Conservation (phyloP, 345 rosid species). For the Alliaria petiolata region DNA sequence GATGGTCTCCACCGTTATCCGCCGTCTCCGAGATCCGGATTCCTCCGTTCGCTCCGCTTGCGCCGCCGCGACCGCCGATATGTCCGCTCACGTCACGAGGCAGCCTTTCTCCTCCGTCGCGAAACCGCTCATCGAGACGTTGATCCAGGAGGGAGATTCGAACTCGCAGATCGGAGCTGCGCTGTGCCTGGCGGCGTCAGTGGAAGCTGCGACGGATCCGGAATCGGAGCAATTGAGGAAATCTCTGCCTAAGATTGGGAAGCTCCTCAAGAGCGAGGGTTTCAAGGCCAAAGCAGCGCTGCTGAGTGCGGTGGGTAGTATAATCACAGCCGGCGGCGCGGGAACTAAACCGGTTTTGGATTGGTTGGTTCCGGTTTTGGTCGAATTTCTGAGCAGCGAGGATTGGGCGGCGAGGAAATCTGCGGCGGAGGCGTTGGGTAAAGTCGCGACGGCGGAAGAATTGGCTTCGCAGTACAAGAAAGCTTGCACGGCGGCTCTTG, state of each 20-base stretch:
- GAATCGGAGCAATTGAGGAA: slow-evolving; percentile 65
- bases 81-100: slow-evolving; percentile 55
- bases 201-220: slow-evolving; percentile 73
- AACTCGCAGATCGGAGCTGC: slow-evolving; percentile 92
- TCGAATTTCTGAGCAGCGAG: slow-evolving; percentile 66
- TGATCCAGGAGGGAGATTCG: slow-evolving; percentile 63
- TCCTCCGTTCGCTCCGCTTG: slow-evolving; percentile 89
- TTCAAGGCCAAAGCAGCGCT: slow-evolving; percentile 74
- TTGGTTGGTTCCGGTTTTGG: slow-evolving; percentile 62
- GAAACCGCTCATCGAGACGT: slow-evolving; percentile 64
- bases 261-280: slow-evolving; percentile 60
- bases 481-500: slow-evolving; percentile 51
- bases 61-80: slow-evolving; percentile 66
- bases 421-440: slow-evolving; percentile 86
- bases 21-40: slow-evolving; percentile 89
- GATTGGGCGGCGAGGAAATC: slow-evolving; percentile 94
- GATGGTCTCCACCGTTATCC: slow-evolving; percentile 72
- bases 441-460: slow-evolving; percentile 64
- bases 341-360: slow-evolving; percentile 54
- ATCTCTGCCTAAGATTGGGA: slow-evolving; percentile 71
- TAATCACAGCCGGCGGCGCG: slow-evolving; percentile 64
- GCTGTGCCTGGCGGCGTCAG: slow-evolving; percentile 77
- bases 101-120: slow-evolving; percentile 60
- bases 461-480: slow-evolving; percentile 52
- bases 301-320: slow-evolving; percentile 65